Percentiles rank a stretch among this genome's conserved stretches.
These are phyloP conservation scores for Mentha longifolia DNA, from an alignment of 257 asterid species.

Conservation along the genomic window DNA sequence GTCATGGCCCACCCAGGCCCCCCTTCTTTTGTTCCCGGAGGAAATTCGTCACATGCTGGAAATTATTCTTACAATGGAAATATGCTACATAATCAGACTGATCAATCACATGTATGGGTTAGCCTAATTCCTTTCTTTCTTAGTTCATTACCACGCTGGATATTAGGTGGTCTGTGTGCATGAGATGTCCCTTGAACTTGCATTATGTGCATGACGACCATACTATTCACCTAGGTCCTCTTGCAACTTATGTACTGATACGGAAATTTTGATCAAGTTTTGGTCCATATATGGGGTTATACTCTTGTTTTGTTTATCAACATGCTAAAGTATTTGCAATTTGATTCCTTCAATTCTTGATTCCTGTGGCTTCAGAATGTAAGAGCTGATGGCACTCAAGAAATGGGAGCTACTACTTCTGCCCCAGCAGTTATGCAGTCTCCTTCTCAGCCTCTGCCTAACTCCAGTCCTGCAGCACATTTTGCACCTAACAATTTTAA, in stretches of 20 bases:
- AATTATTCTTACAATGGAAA: constrained; percentile 44
- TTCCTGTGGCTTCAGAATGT: constrained; percentile 48
- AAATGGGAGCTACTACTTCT: constrained; percentile 49
- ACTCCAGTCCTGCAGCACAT: constrained; percentile 46
- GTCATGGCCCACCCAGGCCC: constrained; percentile 44
- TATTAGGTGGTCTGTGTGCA: constrained; percentile 13
- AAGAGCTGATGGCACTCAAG: constrained; percentile 52
- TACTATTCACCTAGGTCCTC: constrained; percentile 12
- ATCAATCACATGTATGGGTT: constrained; percentile 48
- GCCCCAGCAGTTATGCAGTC: constrained; percentile 50
- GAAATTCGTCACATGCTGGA: constrained; percentile 37
- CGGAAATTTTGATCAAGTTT: background rate
- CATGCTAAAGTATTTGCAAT: constrained; percentile 4
- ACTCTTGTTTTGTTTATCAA: background rate
- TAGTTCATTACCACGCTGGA: constrained; percentile 25
- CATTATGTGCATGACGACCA: constrained; percentile 12
- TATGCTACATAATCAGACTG: constrained; percentile 41
- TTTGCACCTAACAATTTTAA: constrained; percentile 48
- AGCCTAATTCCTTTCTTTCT: constrained; percentile 16
- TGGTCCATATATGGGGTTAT: constrained; percentile 10
- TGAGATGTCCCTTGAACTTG: constrained; percentile 22
- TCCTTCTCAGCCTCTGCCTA: constrained; percentile 54
- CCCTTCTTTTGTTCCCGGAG: constrained; percentile 40
- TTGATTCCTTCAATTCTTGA: constrained; percentile 14
- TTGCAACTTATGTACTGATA: background rate